Evolutionary conservation across 2,329 filamentous ascomycete genomes (phyloP).

Genomic region (Paecilomyces variotii): DNA sequence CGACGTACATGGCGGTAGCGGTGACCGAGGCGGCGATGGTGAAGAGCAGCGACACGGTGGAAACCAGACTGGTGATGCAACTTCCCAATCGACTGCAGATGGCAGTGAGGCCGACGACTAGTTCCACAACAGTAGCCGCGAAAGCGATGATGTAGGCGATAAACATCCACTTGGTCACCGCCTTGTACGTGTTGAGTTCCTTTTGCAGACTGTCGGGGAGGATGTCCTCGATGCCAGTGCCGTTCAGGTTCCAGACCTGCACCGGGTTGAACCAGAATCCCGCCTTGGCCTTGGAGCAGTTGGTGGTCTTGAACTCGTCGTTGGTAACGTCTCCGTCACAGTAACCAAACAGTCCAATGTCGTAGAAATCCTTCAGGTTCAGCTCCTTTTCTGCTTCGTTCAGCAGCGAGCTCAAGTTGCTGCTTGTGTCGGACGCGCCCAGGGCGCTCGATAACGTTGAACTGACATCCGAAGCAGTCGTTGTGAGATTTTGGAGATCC

Average conservation of each 20-base stretch:
- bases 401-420: slow-evolving; percentile 30
- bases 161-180: slow-evolving; percentile 73
- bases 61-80: slow-evolving; percentile 72
- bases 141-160: slow-evolving; percentile 70
- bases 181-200: slow-evolving; percentile 64
- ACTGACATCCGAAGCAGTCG: slow-evolving; percentile 34
- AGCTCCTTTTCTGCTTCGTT: slow-evolving; percentile 37
- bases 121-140: slow-evolving; percentile 59
- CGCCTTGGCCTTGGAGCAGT: slow-evolving; percentile 64
- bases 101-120: slow-evolving; percentile 72
- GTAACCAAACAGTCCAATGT: slow-evolving; percentile 79
- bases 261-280: slow-evolving; percentile 71
- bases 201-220: slow-evolving; percentile 60
- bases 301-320: slow-evolving; percentile 42
- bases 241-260: slow-evolving; percentile 56
- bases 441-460: slow-evolving; percentile 25
- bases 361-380: slow-evolving; percentile 67
- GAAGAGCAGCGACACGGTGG: slow-evolving; percentile 53
- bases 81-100: slow-evolving; percentile 76
- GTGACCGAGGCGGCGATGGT: slow-evolving; percentile 60
- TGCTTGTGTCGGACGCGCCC: slow-evolving; percentile 26
- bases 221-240: slow-evolving; percentile 48
- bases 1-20: slow-evolving; percentile 63
- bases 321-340: slow-evolving; percentile 57
- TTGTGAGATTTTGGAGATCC: slow-evolving; percentile 55